Percentiles rank a stretch among this genome's conserved stretches.
Evolutionary conservation across 495 filamentous ascomycete genomes (phyloP).

Genomic region (Annulohypoxylon nitens): DNA sequence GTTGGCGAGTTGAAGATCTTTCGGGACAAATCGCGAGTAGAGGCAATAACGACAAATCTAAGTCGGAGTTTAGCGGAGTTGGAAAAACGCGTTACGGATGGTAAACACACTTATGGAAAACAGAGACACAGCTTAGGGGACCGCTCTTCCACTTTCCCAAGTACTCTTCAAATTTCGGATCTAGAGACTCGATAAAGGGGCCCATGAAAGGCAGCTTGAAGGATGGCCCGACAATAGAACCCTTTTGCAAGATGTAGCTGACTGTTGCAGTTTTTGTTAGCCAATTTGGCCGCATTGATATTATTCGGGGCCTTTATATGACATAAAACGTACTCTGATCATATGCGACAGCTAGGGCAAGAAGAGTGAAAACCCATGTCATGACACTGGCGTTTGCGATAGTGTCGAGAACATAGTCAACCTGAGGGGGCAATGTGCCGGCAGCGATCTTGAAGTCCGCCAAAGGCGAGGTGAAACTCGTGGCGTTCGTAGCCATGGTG

Average conservation of each 20-base stretch:
- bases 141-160: constrained; percentile 92
- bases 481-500: constrained; percentile 74
- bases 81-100: neutral
- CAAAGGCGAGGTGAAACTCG: constrained; percentile 79
- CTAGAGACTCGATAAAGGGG: constrained; percentile 91
- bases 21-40: constrained; percentile 92
- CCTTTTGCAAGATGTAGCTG: constrained; percentile 88
- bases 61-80: constrained; percentile 13
- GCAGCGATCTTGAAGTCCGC: constrained; percentile 72
- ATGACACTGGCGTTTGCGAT: constrained; percentile 69
- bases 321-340: constrained; percentile 78
- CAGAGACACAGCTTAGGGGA: constrained; percentile 93
- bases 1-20: constrained; percentile 96
- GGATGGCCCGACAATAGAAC: constrained; percentile 81
- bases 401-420: constrained; percentile 60
- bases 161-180: constrained; percentile 93
- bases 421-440: constrained; percentile 56
- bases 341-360: constrained; percentile 80
- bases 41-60: constrained; percentile 98
- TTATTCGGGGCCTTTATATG: neutral
- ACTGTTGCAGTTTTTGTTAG: constrained; percentile 65
- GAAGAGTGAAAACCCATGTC: constrained; percentile 72
- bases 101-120: constrained; percentile 95
- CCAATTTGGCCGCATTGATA: constrained; percentile 21
- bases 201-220: constrained; percentile 96